A percentile compares a stretch with the other conserved stretches of the same genome.
Evolutionary conservation across 192 early-diverging fungal species (phyloP).

Genomic region (Phlyctochytrium planicorne): DNA sequence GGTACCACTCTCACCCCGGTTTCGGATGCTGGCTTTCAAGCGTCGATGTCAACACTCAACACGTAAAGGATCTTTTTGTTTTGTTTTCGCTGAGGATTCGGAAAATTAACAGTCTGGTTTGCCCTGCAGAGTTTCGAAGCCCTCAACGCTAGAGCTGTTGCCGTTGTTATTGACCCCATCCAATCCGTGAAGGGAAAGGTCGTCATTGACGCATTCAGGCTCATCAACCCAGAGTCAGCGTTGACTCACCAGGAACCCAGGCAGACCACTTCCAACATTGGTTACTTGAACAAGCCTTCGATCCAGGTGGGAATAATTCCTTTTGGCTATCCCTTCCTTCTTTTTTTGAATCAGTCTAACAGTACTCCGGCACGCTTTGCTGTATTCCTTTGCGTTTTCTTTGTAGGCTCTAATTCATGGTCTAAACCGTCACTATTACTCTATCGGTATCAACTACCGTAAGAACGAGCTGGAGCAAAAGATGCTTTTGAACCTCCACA

Average conservation of each 20-base stretch:
- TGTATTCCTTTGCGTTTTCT: no score
- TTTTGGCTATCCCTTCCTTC: not conserved
- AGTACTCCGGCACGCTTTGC: conserved; percentile 3
- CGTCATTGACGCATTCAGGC: conserved; percentile 98
- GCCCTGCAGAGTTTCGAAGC: conserved; percentile 79
- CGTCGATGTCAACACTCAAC: conserved; percentile 98
- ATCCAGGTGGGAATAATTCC: conserved; percentile 68
- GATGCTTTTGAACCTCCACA: conserved; percentile 98
- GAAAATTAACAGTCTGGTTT: no score
- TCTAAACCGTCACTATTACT: conserved; percentile 98
- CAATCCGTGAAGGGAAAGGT: conserved; percentile 99
- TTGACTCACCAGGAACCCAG: conserved; percentile 91
- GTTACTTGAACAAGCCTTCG: conserved; percentile 94
- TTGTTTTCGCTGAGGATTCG: no score
- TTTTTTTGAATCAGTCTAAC: not conserved
- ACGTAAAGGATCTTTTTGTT: conserved; percentile 48
- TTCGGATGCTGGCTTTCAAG: conserved; percentile 99
- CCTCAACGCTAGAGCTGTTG: conserved; percentile 90
- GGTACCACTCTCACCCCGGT: conserved; percentile 99
- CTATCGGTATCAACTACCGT: conserved; percentile 98
- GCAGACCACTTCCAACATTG: conserved; percentile 98
- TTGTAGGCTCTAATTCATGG: conserved; percentile 90
- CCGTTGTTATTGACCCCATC: conserved; percentile 98
- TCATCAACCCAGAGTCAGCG: conserved; percentile 85
- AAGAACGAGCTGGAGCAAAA: conserved; percentile 99